Percentiles rank a stretch among this genome's conserved stretches.
Evolutionary conservation across 2,329 filamentous ascomycete species (phyloP).

Genomic region (Diaporthe sp.): DNA sequence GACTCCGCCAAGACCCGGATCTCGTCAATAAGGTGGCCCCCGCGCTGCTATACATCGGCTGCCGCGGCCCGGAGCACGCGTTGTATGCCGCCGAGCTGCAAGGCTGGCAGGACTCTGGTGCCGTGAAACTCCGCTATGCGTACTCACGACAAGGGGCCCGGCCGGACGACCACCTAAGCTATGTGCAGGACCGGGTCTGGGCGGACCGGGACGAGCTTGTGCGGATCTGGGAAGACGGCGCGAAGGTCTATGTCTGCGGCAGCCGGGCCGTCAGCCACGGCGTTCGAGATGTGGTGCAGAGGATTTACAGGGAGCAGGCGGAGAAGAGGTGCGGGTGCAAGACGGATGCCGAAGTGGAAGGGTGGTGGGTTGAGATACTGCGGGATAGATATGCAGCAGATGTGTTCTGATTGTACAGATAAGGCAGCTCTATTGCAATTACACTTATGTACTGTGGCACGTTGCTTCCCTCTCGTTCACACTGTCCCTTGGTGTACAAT

Average conservation of each 20-base stretch:
- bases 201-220: conserved; percentile 41
- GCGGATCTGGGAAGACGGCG: conserved; percentile 32
- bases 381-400: conserved; percentile 14
- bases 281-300: not conserved
- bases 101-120: conserved; percentile 44
- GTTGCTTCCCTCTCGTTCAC: not conserved
- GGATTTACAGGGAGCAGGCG: conserved; percentile 13
- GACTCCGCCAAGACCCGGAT: not conserved
- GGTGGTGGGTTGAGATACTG: conserved; percentile 11
- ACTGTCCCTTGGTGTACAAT: not conserved
- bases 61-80: conserved; percentile 53
- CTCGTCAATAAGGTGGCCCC: conserved; percentile 47
- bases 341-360: conserved; percentile 20
- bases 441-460: not conserved
- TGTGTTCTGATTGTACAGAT: not conserved
- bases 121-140: conserved; percentile 37
- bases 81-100: conserved; percentile 48
- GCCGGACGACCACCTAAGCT: not conserved
- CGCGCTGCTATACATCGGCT: conserved; percentile 59
- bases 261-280: conserved; percentile 27
- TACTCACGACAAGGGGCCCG: conserved; percentile 26
- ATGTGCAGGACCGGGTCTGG: conserved; percentile 43
- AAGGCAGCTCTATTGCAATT: not conserved
- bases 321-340: conserved; percentile 9
- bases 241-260: conserved; percentile 42